phyloP scores from a whole-genome alignment of 768 basidiomycete genomes.

The Amanita phalloides region DNA sequence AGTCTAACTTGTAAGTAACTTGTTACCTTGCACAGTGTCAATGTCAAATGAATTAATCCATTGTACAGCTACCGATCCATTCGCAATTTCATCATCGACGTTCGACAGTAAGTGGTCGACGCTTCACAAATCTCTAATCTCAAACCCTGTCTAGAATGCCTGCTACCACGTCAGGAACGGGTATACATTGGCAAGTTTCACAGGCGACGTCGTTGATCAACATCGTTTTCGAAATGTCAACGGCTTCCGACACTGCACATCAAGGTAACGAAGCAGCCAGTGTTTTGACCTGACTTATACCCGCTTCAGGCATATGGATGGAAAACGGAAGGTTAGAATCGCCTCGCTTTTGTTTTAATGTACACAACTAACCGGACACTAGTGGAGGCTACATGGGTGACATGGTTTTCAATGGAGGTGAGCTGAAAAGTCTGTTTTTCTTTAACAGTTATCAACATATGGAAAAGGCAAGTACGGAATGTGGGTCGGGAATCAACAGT shows the following conservation, averaged over 20 bases:
- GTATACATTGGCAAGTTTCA: conserved; percentile 78
- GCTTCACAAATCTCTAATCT: neutral
- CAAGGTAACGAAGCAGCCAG: conserved; percentile 34
- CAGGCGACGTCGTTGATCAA: conserved; percentile 70
- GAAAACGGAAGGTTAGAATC: conserved; percentile 62
- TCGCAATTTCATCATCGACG: conserved; percentile 67
- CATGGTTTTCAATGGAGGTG: conserved; percentile 44
- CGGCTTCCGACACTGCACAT: conserved; percentile 48
- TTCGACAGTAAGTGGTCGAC: conserved; percentile 24
- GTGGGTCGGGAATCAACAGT: conserved; percentile 78
- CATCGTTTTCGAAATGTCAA: conserved; percentile 63
- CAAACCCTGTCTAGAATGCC: conserved; percentile 26
- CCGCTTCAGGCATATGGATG: conserved; percentile 47
- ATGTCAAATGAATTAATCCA: neutral
- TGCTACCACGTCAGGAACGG: conserved; percentile 46
- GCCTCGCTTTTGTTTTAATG: neutral
- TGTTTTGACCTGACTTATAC: conserved; percentile 11
- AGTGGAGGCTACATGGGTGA: conserved; percentile 49
- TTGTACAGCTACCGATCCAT: conserved; percentile 50
- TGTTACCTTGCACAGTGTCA: neutral
- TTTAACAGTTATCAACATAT: neutral
- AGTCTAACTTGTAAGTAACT: conserved; percentile 53
- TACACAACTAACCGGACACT: neutral
- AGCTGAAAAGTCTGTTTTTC: neutral
- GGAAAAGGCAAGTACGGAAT: conserved; percentile 54